Evolutionary conservation across 352 stramenopile genomes (phyloP).

Genomic region (Aphanomyces stellatus): DNA sequence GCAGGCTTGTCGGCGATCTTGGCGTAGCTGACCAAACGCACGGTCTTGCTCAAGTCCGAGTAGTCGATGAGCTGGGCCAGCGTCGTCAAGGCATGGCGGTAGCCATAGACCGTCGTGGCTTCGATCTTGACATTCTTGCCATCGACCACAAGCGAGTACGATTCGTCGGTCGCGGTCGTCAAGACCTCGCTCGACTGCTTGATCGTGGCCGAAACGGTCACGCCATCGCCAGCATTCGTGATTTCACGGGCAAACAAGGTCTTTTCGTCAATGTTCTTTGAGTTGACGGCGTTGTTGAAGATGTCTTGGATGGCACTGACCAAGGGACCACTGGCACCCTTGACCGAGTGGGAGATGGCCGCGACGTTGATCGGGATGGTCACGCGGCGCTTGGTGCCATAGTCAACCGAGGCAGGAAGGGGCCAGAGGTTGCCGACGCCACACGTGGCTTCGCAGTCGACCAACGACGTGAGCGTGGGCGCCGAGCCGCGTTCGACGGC

Average conservation of each 20-base stretch:
- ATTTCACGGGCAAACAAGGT: neutral
- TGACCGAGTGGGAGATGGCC: too few relatives aligned
- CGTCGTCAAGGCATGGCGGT: constrained; percentile 15
- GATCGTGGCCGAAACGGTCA: neutral
- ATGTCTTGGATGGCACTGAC: too few relatives aligned
- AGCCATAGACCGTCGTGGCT: constrained; percentile 1
- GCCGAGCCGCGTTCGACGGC: too few relatives aligned
- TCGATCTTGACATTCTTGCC: neutral
- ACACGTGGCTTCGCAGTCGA: constrained; percentile 7
- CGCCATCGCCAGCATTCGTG: neutral
- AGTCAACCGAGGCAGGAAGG: neutral
- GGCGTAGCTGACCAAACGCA: neutral
- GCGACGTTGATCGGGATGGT: too few relatives aligned
- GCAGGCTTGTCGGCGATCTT: constrained; percentile 7
- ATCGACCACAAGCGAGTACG: constrained; percentile 1
- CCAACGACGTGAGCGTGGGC: neutral
- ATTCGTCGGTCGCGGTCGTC: neutral
- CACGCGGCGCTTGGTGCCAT: neutral
- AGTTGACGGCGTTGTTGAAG: neutral
- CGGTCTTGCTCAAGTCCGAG: neutral
- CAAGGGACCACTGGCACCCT: too few relatives aligned
- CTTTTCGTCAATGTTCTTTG: neutral
- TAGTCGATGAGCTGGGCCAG: constrained; percentile 10
- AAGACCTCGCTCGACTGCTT: neutral
- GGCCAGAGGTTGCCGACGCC: constrained; percentile 10